phyloP scores from a whole-genome alignment of 371 early-diverging fungal species.

The Mucor piriformis region DNA sequence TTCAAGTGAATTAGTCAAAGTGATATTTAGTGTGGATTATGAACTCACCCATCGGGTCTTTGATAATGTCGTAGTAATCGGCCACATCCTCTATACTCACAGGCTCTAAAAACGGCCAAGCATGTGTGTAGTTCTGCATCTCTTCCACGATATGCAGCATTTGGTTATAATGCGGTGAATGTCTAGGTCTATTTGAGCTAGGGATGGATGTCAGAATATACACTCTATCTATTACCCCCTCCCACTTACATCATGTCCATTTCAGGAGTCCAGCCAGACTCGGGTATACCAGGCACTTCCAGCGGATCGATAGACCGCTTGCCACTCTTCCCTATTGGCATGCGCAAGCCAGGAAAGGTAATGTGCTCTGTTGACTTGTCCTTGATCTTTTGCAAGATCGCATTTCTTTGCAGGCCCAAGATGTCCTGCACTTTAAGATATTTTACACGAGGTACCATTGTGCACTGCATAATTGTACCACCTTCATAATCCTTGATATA shows the following conservation, averaged over 20 bases:
- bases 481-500: conserved; percentile 99
- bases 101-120: conserved; percentile 99
- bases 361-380: conserved; percentile 73
- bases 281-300: conserved; percentile 79
- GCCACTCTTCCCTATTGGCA: conserved; percentile 62
- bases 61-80: conserved; percentile 97
- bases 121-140: conserved; percentile 74
- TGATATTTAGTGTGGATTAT: no score
- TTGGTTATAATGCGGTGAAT: conserved; percentile 63
- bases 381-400: conserved; percentile 82
- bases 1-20: no score
- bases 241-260: conserved; percentile 67
- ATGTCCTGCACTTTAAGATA: conserved; percentile 62
- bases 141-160: conserved; percentile 79
- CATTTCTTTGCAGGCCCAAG: conserved; percentile 71
- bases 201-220: not conserved
- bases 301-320: conserved; percentile 54
- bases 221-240: not conserved
- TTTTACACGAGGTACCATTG: conserved; percentile 58
- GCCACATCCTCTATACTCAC: conserved; percentile 93
- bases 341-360: conserved; percentile 77
- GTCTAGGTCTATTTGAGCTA: conserved; percentile 59
- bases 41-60: conserved; percentile 99
- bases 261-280: conserved; percentile 92
- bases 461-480: conserved; percentile 96